Base-by-base conservation (phyloP, 2,329 filamentous ascomycete species). In the Tetracladium maxilliforme region DNA sequence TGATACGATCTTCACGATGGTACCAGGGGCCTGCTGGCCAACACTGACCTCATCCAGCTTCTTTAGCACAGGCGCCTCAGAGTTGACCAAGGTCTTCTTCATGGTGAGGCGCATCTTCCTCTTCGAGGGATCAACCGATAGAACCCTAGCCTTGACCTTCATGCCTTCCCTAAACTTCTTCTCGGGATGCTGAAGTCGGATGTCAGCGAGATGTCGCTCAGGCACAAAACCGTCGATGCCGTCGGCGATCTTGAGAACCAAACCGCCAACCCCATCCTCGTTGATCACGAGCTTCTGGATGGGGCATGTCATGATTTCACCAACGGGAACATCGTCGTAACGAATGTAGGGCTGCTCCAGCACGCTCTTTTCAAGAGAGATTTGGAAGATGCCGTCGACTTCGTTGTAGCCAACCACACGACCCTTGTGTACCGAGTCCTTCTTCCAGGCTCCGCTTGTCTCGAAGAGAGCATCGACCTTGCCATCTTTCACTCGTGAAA, bases 61-160 rank as follows among this genome's bases (percentile, higher is more conserved):
- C 35, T 77, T 71, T 61, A 92, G 78, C 7, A 81, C 65, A n/a
- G 72, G 58, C 1, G 73, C 67, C 28, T 94, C 86, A 1, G 82
- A 90, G 51, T 94, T 92, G 37, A 98, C 70, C 11, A 98, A 60
- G 2, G 81, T 81, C 57, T 95, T 98, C 61, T 95, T 98, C 37
- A 98, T 49, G 0, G 90, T 95, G 35, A 98, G 62, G 16, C 80
- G 76, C 36, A 95, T 65, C 43, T 84, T 77, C 30, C 75, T 73
- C 52, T 77, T 87, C 25, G 68, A 63, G 3, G 70, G 51, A 40
- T 94, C 71, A 10, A 73, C 77, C 1, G 83, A 92, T 15, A 98
- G 55, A 14, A 98, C 81, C 31, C 87, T 69, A 12, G 80, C 79
- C 38, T 81, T 93, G 33, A 98, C 74, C 26, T 76, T 69, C 49